Evolutionary conservation across 352 stramenopile genomes (phyloP), one percentile per base, ranked within the genome.

Genomic region (Aphanomyces euteiches): DNA sequence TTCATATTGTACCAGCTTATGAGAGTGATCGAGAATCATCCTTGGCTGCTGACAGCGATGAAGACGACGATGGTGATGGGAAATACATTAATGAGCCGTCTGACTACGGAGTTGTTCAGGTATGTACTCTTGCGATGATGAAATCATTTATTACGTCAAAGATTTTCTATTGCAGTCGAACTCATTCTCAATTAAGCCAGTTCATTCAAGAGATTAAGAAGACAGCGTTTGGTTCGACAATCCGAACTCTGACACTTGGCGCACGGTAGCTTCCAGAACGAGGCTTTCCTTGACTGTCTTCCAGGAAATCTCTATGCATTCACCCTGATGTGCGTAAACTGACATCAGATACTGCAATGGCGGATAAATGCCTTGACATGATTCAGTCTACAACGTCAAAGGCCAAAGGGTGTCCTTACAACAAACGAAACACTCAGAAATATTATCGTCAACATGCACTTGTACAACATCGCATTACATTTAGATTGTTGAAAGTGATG

Each of bases 151-250:
- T 41, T 45, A 6, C 63, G 92, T 7, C 64, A 82, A 53, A 96
- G 76, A 92, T 96, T 66, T 93, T 96, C 45, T 96, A 95, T 64
- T 96, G 89, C 77, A 96, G 89, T 79, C 88, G 89, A 28, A 96
- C 89, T 36, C 89, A 96, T 71, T 96, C 89, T 17, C 89, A 96
- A 67, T 92, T 96, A 57, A 91, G 87, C 36, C 89, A 96, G 60
- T 96, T 96, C 53, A 82, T 96, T 43, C 76, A 85, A 54, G 89
- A 96, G 69, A 95, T 96, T 65, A 82, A 85, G 38, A 93, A 95
- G 56, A 96, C 88, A 1, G 69, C 28, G 17, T 96, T 95, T 69
- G 76, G 77, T 0, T 72, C 85, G 5, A 78, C 79, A 17, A 77
- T 96, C n/a, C 87, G 87, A 7, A 85, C 90, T 19, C 76, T 96